Conservation (phyloP, 2,329 filamentous ascomycete species). For the Aspergillus thermomutatus region DNA sequence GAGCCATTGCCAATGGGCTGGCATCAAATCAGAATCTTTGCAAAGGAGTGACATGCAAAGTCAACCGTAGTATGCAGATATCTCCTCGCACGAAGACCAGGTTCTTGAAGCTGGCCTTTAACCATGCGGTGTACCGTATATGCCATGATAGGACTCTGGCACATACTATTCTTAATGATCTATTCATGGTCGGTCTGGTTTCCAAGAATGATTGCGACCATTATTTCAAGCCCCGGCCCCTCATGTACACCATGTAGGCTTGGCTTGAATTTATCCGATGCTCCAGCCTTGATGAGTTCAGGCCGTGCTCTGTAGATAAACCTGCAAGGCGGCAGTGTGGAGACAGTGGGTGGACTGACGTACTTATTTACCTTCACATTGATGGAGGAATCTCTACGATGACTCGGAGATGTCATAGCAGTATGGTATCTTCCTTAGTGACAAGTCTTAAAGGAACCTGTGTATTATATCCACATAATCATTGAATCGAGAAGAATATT, state of each 20-base stretch:
- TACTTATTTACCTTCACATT: too few relatives aligned
- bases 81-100: neutral
- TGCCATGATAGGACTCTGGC: neutral
- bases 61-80: neutral
- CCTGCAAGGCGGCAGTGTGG: neutral
- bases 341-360: neutral
- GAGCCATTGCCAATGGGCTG: slow-evolving; percentile 20
- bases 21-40: slow-evolving; percentile 19
- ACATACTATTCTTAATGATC: neutral
- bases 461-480: neutral
- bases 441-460: neutral
- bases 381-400: too few relatives aligned
- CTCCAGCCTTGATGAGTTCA: neutral
- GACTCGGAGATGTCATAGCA: neutral
- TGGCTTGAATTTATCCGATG: neutral
- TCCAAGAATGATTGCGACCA: too few relatives aligned
- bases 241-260: neutral
- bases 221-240: too few relatives aligned
- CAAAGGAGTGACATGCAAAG: too few relatives aligned
- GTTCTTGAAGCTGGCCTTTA: neutral
- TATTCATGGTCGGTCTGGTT: neutral
- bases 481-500: neutral
- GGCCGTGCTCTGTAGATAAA: neutral
- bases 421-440: neutral
- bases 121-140: neutral